Percentiles rank a stretch among this genome's conserved stretches.
Evolutionary conservation across 352 stramenopile species (phyloP).

Genomic region (Phytophthora ramorum): DNA sequence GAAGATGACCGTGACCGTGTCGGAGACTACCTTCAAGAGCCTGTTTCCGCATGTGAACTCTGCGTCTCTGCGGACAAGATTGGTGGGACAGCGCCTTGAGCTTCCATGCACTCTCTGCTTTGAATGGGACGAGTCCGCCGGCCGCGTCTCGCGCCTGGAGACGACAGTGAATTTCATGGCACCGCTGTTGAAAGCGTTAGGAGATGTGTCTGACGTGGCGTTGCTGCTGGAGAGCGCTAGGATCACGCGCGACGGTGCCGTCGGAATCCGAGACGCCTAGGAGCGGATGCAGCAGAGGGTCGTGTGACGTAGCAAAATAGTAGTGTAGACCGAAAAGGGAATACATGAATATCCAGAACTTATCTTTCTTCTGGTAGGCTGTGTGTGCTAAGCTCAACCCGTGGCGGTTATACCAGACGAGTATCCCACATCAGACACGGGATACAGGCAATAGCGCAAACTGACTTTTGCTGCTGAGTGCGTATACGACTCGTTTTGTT

Average conservation of each 20-base stretch:
- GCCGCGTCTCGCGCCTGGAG: constrained; percentile 3
- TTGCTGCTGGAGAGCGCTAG: constrained; percentile 10
- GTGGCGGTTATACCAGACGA: too few relatives aligned
- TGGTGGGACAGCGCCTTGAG: constrained; percentile 16
- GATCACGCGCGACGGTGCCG: constrained; percentile 8
- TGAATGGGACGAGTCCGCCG: constrained; percentile 10
- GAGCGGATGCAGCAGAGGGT: too few relatives aligned
- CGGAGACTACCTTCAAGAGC: constrained; percentile 4
- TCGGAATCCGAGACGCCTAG: not conserved
- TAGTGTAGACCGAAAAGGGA: too few relatives aligned
- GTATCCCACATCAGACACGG: too few relatives aligned
- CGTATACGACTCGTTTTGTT: too few relatives aligned
- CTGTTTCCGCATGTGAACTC: constrained; percentile 21
- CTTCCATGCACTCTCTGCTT: constrained; percentile 17
- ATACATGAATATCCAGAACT: too few relatives aligned
- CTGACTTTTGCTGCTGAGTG: too few relatives aligned
- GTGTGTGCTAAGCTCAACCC: too few relatives aligned
- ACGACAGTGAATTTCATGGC: constrained; percentile 16
- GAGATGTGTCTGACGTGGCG: constrained; percentile 3
- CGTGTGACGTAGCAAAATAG: too few relatives aligned
- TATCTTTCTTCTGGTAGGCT: too few relatives aligned
- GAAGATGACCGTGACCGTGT: constrained; percentile 8
- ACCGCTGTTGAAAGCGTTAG: constrained; percentile 7
- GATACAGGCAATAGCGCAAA: too few relatives aligned
- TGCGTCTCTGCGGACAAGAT: constrained; percentile 1